phyloP scores from a whole-genome alignment of 306 rosid species.

The Inga oerstediana region DNA sequence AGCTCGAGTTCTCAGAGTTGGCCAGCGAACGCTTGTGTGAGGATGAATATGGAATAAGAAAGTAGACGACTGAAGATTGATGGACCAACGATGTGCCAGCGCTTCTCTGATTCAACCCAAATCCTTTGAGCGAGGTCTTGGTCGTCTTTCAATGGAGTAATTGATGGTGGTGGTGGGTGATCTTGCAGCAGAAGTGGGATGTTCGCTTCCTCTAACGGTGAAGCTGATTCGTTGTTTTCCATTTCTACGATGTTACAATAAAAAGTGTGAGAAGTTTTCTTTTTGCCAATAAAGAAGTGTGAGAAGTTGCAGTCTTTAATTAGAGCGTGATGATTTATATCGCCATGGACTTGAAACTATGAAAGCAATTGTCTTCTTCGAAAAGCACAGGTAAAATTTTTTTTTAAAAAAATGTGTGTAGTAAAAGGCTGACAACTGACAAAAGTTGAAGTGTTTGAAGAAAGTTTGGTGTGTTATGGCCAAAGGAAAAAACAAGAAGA shows the following conservation, averaged over 20 bases:
- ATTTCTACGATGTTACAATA: constrained; percentile 1
- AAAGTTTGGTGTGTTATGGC: neutral
- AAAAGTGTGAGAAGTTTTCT: neutral
- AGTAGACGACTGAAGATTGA: constrained; percentile 43
- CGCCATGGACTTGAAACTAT: neutral
- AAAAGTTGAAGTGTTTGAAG: neutral
- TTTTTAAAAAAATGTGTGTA: neutral
- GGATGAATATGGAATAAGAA: neutral
- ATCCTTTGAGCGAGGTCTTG: constrained; percentile 31
- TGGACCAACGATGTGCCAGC: constrained; percentile 84
- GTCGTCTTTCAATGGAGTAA: neutral
- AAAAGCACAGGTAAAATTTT: neutral
- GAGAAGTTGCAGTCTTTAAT: neutral
- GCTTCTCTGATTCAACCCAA: constrained; percentile 66
- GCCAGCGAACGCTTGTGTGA: neutral
- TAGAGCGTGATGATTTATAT: neutral
- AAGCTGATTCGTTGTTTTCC: constrained; percentile 34
- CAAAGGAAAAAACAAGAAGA: too few relatives aligned
- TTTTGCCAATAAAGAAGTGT: too few relatives aligned
- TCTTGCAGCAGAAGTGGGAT: constrained; percentile 43
- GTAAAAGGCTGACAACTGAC: neutral
- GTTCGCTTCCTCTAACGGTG: constrained; percentile 37
- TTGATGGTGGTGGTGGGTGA: neutral
- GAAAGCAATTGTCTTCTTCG: neutral
- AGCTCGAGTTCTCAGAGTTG: neutral